phyloP scores from a whole-genome alignment of 306 rosid species.

The Sophora flavescens region DNA sequence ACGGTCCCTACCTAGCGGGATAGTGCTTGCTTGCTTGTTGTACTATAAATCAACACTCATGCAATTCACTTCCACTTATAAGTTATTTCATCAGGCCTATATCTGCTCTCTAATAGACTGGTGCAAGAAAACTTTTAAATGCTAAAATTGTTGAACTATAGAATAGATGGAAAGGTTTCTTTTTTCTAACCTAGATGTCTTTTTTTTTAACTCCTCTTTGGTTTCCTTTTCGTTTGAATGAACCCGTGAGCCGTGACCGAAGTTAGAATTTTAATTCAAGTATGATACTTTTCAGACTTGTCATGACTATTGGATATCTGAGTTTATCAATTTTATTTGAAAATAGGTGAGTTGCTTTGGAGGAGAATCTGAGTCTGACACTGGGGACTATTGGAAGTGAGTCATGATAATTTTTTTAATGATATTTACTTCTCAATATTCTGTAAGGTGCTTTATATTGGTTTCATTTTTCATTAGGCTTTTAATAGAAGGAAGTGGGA shows the following conservation, averaged over 20 bases:
- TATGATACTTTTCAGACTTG: constrained; percentile 2
- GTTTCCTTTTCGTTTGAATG: constrained; percentile 18
- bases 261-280: constrained; percentile 36
- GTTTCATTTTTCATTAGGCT: constrained; percentile 59
- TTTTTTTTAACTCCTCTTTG: neutral
- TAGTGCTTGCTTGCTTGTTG: constrained; percentile 1
- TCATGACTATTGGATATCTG: constrained; percentile 32
- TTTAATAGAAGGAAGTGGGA: constrained; percentile 83
- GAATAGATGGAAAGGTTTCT: neutral
- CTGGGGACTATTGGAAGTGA: constrained; percentile 95
- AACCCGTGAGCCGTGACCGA: neutral
- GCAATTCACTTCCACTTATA: neutral
- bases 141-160: constrained; percentile 1
- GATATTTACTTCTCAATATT: constrained; percentile 32
- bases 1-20: neutral
- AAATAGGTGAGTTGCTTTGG: constrained; percentile 95
- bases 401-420: constrained; percentile 6
- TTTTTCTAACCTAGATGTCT: neutral
- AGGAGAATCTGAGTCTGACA: constrained; percentile 79
- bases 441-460: constrained; percentile 39
- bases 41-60: constrained; percentile 3
- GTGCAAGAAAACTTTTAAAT: constrained; percentile 12
- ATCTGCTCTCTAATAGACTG: neutral
- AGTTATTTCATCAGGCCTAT: neutral
- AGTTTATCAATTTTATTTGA: constrained; percentile 38